Percentiles rank a stretch among this genome's conserved stretches.
Conservation (phyloP, 2,329 filamentous ascomycete genomes). For the Sphaerulina vaccinii region DNA sequence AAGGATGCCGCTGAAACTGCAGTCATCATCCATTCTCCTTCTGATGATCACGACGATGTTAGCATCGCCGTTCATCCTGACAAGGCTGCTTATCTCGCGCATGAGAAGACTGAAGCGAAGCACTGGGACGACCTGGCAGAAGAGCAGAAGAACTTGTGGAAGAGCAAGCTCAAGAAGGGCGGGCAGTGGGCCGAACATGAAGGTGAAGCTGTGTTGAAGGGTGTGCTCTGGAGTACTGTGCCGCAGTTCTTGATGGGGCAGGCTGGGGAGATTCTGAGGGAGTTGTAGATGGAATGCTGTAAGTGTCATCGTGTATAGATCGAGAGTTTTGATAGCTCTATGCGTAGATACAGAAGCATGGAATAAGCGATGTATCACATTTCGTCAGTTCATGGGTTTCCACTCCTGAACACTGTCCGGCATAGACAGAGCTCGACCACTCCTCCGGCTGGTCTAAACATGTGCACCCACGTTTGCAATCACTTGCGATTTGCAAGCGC, state of each 20-base stretch:
- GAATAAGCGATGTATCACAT: too few relatives aligned
- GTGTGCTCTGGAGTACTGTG: constrained; percentile 70
- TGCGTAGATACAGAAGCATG: too few relatives aligned
- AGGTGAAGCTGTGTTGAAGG: constrained; percentile 73
- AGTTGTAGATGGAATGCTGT: too few relatives aligned
- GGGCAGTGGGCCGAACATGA: constrained; percentile 79
- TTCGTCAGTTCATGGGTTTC: too few relatives aligned
- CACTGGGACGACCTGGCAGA: constrained; percentile 69
- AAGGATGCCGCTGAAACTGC: constrained; percentile 32
- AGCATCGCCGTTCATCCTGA: constrained; percentile 38
- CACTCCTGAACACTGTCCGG: too few relatives aligned
- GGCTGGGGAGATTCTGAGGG: constrained; percentile 30
- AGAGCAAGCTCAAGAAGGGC: constrained; percentile 62
- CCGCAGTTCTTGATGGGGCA: constrained; percentile 54
- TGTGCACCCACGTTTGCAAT: too few relatives aligned
- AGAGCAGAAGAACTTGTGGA: constrained; percentile 67
- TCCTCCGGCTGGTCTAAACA: too few relatives aligned
- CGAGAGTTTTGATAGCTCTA: too few relatives aligned
- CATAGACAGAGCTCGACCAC: too few relatives aligned
- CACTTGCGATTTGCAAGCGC: too few relatives aligned
- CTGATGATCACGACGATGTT: constrained; percentile 38
- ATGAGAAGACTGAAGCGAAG: constrained; percentile 50
- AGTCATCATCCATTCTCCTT: constrained; percentile 39
- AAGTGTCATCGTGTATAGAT: too few relatives aligned
- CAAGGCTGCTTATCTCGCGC: constrained; percentile 44